Conservation (phyloP, 2,329 filamentous ascomycete genomes). For the Monilinia laxa region DNA sequence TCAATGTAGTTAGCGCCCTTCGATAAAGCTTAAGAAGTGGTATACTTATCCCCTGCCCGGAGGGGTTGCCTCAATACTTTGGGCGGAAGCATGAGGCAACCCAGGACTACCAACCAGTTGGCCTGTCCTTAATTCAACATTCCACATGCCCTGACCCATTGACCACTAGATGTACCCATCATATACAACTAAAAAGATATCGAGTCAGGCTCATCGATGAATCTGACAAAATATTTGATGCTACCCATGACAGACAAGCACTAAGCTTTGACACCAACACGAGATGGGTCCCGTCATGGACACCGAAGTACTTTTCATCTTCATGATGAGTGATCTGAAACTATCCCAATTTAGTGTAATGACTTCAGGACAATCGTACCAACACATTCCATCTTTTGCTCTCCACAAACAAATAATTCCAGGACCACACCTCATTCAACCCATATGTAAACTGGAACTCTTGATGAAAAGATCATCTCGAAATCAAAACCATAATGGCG, state of each 20-base stretch:
- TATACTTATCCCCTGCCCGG: conserved; percentile 40
- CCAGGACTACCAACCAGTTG: conserved; percentile 39
- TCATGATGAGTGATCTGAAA: conserved; percentile 4
- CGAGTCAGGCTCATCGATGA: conserved; percentile 22
- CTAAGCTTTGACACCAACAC: conserved; percentile 93
- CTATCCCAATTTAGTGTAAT: conserved; percentile 7
- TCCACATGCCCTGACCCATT: conserved; percentile 5
- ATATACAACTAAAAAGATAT: conserved; percentile 29
- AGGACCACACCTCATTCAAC: conserved; percentile 25
- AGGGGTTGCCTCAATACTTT: conserved; percentile 36
- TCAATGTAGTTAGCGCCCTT: conserved; percentile 5
- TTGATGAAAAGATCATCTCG: conserved; percentile 2
- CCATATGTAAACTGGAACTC: conserved; percentile 6
- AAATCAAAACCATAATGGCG: conserved; percentile 6
- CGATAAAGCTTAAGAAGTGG: conserved; percentile 10
- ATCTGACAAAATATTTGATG: conserved; percentile 28
- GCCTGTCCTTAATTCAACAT: conserved; percentile 32
- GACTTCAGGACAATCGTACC: conserved; percentile 27
- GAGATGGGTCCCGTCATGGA: conserved; percentile 72
- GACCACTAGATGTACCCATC: conserved; percentile 18
- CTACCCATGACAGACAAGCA: conserved; percentile 64
- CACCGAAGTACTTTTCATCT: conserved; percentile 29
- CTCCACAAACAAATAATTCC: conserved; percentile 16
- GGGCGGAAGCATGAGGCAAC: conserved; percentile 33
- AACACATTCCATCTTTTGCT: conserved; percentile 34